Evolutionary conservation across 495 filamentous ascomycete genomes (phyloP), one percentile per base, ranked within the genome.

Genomic region (Aspergillus hancockii): DNA sequence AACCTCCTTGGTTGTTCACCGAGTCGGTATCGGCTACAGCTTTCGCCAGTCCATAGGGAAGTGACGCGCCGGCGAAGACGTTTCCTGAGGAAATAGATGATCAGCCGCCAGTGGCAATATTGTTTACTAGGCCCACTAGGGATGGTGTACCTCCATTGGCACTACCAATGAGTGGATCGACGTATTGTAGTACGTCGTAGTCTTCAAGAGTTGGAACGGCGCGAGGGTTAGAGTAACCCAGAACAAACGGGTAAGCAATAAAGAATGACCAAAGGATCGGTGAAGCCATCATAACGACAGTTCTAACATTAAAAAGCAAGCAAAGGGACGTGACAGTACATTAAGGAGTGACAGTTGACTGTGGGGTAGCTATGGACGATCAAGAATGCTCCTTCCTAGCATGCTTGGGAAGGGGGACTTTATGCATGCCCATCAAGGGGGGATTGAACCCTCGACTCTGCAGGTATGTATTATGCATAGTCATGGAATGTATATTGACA

Each of bases 41-140:
- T 70, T 93, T 92, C 57, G 88, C 88, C 83, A 93, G 90, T 63
- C 77, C 77, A 65, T 88, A 91, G 0, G 89, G 89, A 41, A 92
- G 65, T 1, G 89, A 85, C 5, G 89, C 89, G 18, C 90, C 90
- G 0, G 89, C 73, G 57, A 93, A 93, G 28, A 93, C 88, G 81
- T 91, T 77, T 43, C 77, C 77, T 80, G 49, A 14, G 45, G 30
- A 21, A 34, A 18, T 3, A 9, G 30, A 16, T 7, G 16, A 52
- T 51, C 30, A 52, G 28, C 8, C 12, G 16, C 49, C 7, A 32
- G 7, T 8, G 18, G 1, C 49, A 52, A 19, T 30, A 34, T 34
- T 36, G 19, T 1, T 28, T 21, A 13, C n/a, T 10, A 10, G 19
- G 8, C 12, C 8, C 8, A 25, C 7, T 18, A 3, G 18, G 30